Evolutionary conservation across 441 rosid species (phyloP).

Genomic region (Kokia cookei): DNA sequence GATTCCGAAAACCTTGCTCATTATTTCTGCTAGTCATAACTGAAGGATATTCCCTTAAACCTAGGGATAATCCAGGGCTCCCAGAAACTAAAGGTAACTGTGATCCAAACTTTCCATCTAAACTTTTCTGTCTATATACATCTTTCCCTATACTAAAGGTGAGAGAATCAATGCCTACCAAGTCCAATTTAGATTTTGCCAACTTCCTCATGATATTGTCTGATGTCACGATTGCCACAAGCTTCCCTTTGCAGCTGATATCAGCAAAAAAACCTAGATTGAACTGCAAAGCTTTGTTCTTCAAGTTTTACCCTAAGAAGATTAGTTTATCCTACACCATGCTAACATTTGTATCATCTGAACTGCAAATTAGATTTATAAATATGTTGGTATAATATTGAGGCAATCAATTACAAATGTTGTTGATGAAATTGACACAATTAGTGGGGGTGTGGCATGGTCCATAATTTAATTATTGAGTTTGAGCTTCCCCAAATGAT

Average conservation of each 20-base stretch:
- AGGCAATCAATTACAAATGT: no score
- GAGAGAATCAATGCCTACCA: constrained; percentile 20
- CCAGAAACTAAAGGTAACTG: constrained; percentile 13
- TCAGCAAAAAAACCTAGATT: constrained; percentile 26
- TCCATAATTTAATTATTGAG: no score
- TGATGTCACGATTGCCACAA: constrained; percentile 11
- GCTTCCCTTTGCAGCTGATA: constrained; percentile 19
- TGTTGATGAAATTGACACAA: no score
- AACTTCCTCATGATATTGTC: not conserved
- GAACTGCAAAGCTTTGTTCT: constrained; percentile 19
- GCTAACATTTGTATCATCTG: constrained; percentile 2
- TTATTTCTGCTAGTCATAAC: constrained; percentile 17
- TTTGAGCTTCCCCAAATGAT: no score
- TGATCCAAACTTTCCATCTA: constrained; percentile 18
- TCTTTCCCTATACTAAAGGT: constrained; percentile 15
- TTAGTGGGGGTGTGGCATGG: no score
- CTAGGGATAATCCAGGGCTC: constrained; percentile 31
- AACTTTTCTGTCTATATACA: constrained; percentile 13
- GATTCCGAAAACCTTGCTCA: constrained; percentile 18
- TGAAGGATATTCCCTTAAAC: constrained; percentile 15
- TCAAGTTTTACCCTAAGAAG: constrained; percentile 30
- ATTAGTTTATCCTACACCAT: constrained; percentile 1
- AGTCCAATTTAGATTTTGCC: constrained; percentile 27
- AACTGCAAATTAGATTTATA: not conserved
- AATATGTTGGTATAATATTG: no score